Evolutionary conservation across 1,284 basidiomycete species (phyloP).

Genomic region (Trametes pubescens): DNA sequence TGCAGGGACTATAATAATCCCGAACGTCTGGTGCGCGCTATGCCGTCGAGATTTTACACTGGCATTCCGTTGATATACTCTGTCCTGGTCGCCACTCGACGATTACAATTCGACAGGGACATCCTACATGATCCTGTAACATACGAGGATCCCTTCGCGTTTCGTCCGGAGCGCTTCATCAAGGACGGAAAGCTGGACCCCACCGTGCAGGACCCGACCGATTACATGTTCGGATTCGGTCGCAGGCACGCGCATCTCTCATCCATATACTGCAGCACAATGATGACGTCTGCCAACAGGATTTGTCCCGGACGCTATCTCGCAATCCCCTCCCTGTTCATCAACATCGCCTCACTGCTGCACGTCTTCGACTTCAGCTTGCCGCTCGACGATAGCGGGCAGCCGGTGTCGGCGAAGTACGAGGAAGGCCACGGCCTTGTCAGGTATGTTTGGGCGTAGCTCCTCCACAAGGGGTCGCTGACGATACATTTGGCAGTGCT

Average conservation of each 20-base stretch:
- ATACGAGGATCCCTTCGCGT: conserved; percentile 8
- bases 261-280: not conserved
- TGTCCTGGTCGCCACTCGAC: no score
- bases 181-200: conserved; percentile 6
- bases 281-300: not conserved
- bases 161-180: conserved; percentile 19
- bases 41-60: not conserved
- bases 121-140: conserved; percentile 14
- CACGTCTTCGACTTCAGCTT: conserved; percentile 17
- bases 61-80: not conserved
- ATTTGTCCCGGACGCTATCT: conserved; percentile 23
- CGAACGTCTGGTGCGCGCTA: conserved; percentile 33
- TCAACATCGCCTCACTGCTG: conserved; percentile 19
- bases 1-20: conserved; percentile 30
- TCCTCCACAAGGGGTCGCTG: not conserved
- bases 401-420: conserved; percentile 1
- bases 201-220: conserved; percentile 4
- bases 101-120: conserved; percentile 35
- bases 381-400: conserved; percentile 11
- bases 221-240: conserved; percentile 18
- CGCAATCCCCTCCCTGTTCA: conserved; percentile 12
- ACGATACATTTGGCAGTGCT: not conserved
- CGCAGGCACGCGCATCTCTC: not conserved
- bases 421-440: not conserved
- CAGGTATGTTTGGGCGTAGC: conserved; percentile 4